Percentiles rank a stretch among this genome's conserved stretches.
phyloP scores from a whole-genome alignment of 2,329 filamentous ascomycete species.

The Mycosphaerella sp. region DNA sequence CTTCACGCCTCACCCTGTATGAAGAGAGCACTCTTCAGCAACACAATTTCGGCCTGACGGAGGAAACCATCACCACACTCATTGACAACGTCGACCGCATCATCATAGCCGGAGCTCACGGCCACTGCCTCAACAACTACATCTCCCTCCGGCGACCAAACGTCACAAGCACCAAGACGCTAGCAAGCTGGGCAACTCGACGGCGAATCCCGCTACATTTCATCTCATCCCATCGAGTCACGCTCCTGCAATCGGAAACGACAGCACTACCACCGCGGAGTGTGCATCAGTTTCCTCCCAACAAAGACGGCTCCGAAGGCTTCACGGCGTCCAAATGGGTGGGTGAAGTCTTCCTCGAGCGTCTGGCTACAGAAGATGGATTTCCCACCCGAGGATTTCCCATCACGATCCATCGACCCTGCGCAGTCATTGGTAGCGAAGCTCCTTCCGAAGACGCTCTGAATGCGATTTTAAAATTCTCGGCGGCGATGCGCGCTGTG shows the following conservation, averaged over 20 bases:
- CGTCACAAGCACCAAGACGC: slow-evolving; percentile 18
- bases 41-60: slow-evolving; percentile 37
- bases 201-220: slow-evolving; percentile 23
- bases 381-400: no score
- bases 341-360: slow-evolving; percentile 16
- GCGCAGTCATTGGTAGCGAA: slow-evolving; percentile 14
- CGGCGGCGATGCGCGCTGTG: slow-evolving; percentile 11
- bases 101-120: slow-evolving; percentile 25
- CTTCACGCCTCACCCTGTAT: slow-evolving; percentile 31
- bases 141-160: slow-evolving; percentile 26
- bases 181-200: slow-evolving; percentile 8
- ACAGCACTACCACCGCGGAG: slow-evolving; percentile 11
- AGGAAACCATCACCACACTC: slow-evolving; percentile 30
- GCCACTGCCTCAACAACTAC: slow-evolving; percentile 29
- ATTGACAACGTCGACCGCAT: slow-evolving; percentile 32
- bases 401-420: slow-evolving; percentile 19
- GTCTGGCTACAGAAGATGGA: background rate
- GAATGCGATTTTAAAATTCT: slow-evolving; percentile 17
- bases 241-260: slow-evolving; percentile 8
- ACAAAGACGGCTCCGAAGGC: slow-evolving; percentile 14
- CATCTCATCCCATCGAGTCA: slow-evolving; percentile 21
- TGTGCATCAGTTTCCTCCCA: slow-evolving; percentile 6
- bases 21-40: slow-evolving; percentile 13
- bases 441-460: slow-evolving; percentile 17
- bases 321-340: slow-evolving; percentile 20